Evolutionary conservation across 768 basidiomycete species (phyloP).

Genomic region (Galerina sulciceps): DNA sequence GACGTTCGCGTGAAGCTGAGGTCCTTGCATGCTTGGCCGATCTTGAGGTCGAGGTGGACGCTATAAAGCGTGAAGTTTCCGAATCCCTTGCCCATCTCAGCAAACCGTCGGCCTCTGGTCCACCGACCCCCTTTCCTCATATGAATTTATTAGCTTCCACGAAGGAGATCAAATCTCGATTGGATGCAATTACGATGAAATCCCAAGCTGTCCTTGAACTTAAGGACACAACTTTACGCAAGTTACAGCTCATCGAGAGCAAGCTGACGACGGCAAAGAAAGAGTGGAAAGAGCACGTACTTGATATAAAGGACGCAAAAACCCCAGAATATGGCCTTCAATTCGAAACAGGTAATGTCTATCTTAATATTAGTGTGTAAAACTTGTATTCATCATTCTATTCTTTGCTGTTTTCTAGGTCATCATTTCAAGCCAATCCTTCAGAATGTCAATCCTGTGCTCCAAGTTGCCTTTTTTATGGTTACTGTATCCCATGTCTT

Average conservation of each 20-base stretch:
- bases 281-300: background rate
- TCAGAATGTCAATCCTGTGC: conserved; percentile 1
- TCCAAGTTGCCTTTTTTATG: conserved; percentile 13
- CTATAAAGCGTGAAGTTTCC: background rate
- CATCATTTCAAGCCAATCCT: conserved; percentile 14
- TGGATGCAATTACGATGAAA: background rate
- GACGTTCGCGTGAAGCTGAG: background rate
- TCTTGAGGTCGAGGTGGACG: background rate
- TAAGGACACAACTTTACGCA: background rate
- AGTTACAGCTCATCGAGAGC: background rate
- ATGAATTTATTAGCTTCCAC: background rate
- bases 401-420: background rate
- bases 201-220: background rate
- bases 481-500: conserved; percentile 12
- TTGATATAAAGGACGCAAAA: background rate
- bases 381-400: background rate
- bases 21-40: background rate
- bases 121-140: background rate
- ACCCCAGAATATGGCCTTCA: background rate
- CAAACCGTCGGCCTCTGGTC: background rate
- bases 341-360: background rate
- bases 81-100: background rate
- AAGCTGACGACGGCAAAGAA: background rate
- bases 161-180: background rate
- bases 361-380: background rate